These are phyloP conservation scores for Wakefieldia striispora DNA, from an alignment of 768 basidiomycete species.

Conservation along the genomic window DNA sequence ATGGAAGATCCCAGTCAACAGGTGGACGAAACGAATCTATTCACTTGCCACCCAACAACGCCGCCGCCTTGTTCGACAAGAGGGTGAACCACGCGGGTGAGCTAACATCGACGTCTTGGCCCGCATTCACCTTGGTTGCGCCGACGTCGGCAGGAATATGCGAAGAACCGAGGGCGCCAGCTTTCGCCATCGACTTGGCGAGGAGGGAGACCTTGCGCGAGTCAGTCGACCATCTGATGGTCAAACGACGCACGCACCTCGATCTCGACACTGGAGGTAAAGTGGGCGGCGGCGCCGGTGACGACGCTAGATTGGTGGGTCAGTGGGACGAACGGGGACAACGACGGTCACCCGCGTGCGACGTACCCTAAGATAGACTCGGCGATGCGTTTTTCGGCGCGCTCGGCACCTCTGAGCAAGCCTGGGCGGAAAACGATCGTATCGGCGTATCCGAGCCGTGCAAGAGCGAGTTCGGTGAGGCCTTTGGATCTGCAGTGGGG, in stretches of 20 bases:
- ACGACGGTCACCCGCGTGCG: neutral
- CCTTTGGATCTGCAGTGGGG: constrained; percentile 59
- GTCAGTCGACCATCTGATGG: neutral
- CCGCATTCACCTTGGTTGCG: constrained; percentile 37
- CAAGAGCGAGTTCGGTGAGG: constrained; percentile 66
- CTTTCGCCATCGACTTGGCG: constrained; percentile 51
- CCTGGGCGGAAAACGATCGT: constrained; percentile 70
- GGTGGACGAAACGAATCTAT: neutral
- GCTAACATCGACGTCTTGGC: constrained; percentile 31
- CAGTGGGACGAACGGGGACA: too few species aligned
- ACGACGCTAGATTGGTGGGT: constrained; percentile 32
- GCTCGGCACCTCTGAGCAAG: constrained; percentile 46
- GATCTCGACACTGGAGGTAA: constrained; percentile 43
- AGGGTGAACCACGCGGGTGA: constrained; percentile 46
- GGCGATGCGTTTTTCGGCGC: constrained; percentile 36
- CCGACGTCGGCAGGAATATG: constrained; percentile 43
- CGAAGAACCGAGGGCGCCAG: constrained; percentile 53
- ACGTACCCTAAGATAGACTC: constrained; percentile 48
- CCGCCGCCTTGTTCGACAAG: constrained; percentile 52
- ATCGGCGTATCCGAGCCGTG: constrained; percentile 65
- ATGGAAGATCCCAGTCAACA: neutral
- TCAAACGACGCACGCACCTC: constrained; percentile 31
- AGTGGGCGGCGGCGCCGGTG: constrained; percentile 35
- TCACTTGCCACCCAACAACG: constrained; percentile 34
- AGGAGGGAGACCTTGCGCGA: constrained; percentile 47